These are phyloP conservation scores for Thalassia testudinum DNA, from an alignment of 116 monocot genomes.

Conservation along the genomic window DNA sequence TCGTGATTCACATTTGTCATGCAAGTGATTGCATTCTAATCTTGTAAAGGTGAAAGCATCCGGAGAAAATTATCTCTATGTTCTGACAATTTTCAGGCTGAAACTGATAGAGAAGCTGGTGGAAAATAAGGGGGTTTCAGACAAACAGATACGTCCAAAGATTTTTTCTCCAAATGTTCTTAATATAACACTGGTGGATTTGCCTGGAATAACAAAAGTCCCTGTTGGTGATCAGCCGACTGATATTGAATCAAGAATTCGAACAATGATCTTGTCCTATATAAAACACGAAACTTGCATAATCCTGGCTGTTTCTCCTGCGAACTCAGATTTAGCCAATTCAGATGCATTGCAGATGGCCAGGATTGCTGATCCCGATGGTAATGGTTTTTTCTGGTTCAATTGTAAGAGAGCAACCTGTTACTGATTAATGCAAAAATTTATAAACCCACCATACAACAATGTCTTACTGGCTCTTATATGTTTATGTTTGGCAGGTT, in stretches of 20 bases:
- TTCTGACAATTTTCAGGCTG: too few relatives aligned
- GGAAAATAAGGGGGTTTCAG: constrained; percentile 42
- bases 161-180: constrained; percentile 58
- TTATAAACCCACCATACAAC: too few relatives aligned
- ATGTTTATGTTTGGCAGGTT: constrained; percentile 30
- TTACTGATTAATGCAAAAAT: too few relatives aligned
- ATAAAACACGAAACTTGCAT: constrained; percentile 57
- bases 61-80: too few relatives aligned
- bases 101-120: constrained; percentile 60
- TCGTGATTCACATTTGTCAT: too few relatives aligned
- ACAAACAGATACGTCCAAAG: constrained; percentile 49
- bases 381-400: constrained; percentile 13
- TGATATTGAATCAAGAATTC: constrained; percentile 46
- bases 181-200: constrained; percentile 52
- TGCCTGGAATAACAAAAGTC: constrained; percentile 66
- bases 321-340: constrained; percentile 68
- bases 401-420: neutral
- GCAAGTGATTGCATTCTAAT: too few relatives aligned
- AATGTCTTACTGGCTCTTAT: neutral
- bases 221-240: constrained; percentile 56
- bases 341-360: constrained; percentile 75
- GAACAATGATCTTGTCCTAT: constrained; percentile 55
- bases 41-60: too few relatives aligned
- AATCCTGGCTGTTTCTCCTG: constrained; percentile 63
- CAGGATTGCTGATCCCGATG: constrained; percentile 55